phyloP scores from a whole-genome alignment of 331 rosid genomes.

The Arachis monticola region DNA sequence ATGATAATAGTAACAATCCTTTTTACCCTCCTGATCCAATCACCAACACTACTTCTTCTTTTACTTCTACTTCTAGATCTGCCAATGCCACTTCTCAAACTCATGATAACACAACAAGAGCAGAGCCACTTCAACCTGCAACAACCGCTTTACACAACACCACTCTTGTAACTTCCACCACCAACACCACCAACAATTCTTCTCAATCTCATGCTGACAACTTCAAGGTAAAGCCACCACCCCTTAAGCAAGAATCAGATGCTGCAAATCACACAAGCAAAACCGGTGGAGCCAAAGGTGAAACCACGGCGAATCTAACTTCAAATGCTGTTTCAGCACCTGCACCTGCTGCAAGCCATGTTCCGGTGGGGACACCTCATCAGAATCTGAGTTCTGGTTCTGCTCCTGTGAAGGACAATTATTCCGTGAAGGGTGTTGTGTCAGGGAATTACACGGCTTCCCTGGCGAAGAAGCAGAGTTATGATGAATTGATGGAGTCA shows the following conservation, averaged over 20 bases:
- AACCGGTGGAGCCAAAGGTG: slow-evolving; percentile 36
- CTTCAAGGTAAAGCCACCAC: slow-evolving; percentile 43
- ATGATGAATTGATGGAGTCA: slow-evolving; percentile 55
- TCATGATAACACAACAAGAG: slow-evolving; percentile 7
- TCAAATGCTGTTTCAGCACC: background rate
- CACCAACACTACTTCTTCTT: slow-evolving; percentile 5
- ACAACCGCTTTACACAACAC: slow-evolving; percentile 17
- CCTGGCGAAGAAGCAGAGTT: slow-evolving; percentile 46
- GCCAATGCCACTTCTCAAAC: slow-evolving; percentile 43
- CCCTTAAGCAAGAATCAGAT: slow-evolving; percentile 21
- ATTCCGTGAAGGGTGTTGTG: slow-evolving; percentile 38
- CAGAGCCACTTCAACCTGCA: slow-evolving; percentile 41
- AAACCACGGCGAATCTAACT: slow-evolving; percentile 49
- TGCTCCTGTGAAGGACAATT: slow-evolving; percentile 26
- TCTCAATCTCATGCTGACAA: slow-evolving; percentile 11
- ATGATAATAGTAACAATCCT: background rate
- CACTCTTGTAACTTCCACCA: slow-evolving; percentile 4
- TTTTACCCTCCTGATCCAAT: slow-evolving; percentile 23
- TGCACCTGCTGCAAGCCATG: slow-evolving; percentile 19
- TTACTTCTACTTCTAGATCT: slow-evolving; percentile 53
- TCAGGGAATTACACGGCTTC: slow-evolving; percentile 51
- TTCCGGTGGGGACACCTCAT: slow-evolving; percentile 32
- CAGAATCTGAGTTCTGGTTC: slow-evolving; percentile 37
- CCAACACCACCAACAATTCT: background rate
- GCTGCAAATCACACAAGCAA: slow-evolving; percentile 43